A percentile compares a stretch with the other conserved stretches of the same genome.
phyloP scores from a whole-genome alignment of 2,329 filamentous ascomycete genomes.

The Talaromyces sp. region DNA sequence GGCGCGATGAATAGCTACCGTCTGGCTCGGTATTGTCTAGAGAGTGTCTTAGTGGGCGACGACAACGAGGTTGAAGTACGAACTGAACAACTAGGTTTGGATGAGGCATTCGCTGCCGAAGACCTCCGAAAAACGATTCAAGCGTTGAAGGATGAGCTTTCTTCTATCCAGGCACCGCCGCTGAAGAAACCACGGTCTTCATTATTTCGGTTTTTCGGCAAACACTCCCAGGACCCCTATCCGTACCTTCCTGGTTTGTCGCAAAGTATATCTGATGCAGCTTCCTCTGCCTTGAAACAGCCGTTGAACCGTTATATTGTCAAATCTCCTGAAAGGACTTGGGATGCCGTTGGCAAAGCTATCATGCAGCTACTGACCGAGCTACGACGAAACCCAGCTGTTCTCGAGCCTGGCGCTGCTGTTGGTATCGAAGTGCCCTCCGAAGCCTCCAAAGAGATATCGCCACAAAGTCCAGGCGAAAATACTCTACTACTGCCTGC shows the following conservation, averaged over 20 bases:
- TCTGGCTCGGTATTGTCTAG: slow-evolving; percentile 60
- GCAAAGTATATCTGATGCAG: slow-evolving; percentile 26
- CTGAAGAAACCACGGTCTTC: slow-evolving; percentile 49
- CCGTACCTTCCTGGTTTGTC: slow-evolving; percentile 42
- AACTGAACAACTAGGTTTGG: slow-evolving; percentile 56
- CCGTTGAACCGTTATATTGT: slow-evolving; percentile 35
- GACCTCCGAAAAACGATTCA: slow-evolving; percentile 50
- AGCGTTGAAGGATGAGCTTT: slow-evolving; percentile 55
- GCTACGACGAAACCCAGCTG: slow-evolving; percentile 35
- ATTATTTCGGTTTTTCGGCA: slow-evolving; percentile 52
- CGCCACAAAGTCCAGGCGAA: slow-evolving; percentile 15
- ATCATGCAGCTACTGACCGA: slow-evolving; percentile 45
- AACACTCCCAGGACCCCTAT: slow-evolving; percentile 53
- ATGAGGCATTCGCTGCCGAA: slow-evolving; percentile 54
- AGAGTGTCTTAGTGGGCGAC: slow-evolving; percentile 61
- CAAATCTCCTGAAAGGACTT: slow-evolving; percentile 35
- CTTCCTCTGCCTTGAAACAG: slow-evolving; percentile 21
- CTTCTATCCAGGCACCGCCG: slow-evolving; percentile 50
- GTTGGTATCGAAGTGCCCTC: slow-evolving; percentile 43
- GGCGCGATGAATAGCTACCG: slow-evolving; percentile 57
- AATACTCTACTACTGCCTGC: slow-evolving; percentile 13
- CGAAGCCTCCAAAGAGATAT: slow-evolving; percentile 21
- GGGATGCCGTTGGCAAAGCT: slow-evolving; percentile 49
- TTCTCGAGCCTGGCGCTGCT: slow-evolving; percentile 36
- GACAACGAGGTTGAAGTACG: slow-evolving; percentile 55